Conservation (phyloP, 2,329 filamentous ascomycete genomes). For the Exophiala calicioides region DNA sequence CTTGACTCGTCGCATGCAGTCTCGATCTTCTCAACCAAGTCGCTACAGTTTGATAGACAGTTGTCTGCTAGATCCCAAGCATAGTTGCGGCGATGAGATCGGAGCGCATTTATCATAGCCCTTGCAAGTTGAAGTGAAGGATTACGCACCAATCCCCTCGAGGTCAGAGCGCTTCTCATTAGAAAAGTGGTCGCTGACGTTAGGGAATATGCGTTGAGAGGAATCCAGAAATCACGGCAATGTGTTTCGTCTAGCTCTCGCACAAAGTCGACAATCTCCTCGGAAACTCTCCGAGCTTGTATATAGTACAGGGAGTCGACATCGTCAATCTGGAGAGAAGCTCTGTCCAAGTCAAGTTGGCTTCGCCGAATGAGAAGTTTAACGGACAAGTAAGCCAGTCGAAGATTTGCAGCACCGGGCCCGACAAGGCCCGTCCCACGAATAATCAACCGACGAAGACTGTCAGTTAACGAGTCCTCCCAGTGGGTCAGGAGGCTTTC, state of each 20-base stretch:
- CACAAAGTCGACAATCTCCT: conserved; percentile 52
- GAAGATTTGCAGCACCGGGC: conserved; percentile 54
- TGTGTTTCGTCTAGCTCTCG: conserved; percentile 49
- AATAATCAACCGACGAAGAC: conserved; percentile 39
- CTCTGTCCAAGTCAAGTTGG: conserved; percentile 46
- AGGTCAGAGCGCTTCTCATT: conserved; percentile 48
- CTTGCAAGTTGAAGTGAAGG: conserved; percentile 47
- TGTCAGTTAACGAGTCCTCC: conserved; percentile 43
- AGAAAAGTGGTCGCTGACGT: conserved; percentile 54
- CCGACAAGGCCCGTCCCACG: conserved; percentile 42
- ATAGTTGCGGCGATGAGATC: conserved; percentile 41
- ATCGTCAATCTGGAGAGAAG: conserved; percentile 15
- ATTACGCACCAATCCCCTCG: conserved; percentile 34
- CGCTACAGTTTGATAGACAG: conserved; percentile 51
- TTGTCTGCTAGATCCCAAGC: conserved; percentile 56
- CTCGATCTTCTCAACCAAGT: conserved; percentile 48
- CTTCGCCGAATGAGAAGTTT: conserved; percentile 52
- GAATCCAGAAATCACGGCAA: conserved; percentile 54
- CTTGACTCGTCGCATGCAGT: conserved; percentile 8
- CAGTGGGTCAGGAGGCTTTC: conserved; percentile 47
- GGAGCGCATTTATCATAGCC: conserved; percentile 45
- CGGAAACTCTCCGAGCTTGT: conserved; percentile 45
- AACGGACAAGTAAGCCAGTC: conserved; percentile 53
- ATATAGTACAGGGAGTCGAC: conserved; percentile 8
- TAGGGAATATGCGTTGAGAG: conserved; percentile 51